Evolutionary conservation across 169 alveolate genomes (phyloP).

Genomic region (Cryptosporidium felis): DNA sequence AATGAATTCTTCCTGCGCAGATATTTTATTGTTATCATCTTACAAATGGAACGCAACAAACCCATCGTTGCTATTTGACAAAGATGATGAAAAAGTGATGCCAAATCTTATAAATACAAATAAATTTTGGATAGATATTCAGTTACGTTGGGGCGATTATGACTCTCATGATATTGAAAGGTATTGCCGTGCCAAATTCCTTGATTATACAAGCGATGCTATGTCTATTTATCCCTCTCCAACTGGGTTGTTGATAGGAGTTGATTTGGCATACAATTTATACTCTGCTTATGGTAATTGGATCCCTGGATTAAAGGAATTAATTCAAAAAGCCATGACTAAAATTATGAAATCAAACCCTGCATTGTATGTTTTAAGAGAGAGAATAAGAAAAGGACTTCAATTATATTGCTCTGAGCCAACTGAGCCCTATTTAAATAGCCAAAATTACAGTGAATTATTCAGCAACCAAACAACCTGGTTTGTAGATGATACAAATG

Average conservation of each 20-base stretch:
- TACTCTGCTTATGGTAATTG: slow-evolving; percentile 99
- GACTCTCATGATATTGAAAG: slow-evolving; percentile 99
- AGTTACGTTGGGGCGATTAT: slow-evolving; percentile 99
- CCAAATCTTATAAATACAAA: slow-evolving; percentile 78
- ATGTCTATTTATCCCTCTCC: slow-evolving; percentile 99
- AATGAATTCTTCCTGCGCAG: slow-evolving; percentile 99
- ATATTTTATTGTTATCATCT: slow-evolving; percentile 96
- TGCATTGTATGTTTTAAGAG: slow-evolving; percentile 98
- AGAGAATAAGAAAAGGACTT: slow-evolving; percentile 99
- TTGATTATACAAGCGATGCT: slow-evolving; percentile 99
- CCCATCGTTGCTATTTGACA: slow-evolving; percentile 96
- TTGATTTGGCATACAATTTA: slow-evolving; percentile 98
- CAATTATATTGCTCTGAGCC: slow-evolving; percentile 99
- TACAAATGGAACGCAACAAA: slow-evolving; percentile 97
- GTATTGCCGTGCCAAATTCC: slow-evolving; percentile 98
- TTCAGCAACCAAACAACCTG: slow-evolving; percentile 98
- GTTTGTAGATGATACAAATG: slow-evolving; percentile 99
- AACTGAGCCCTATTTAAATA: slow-evolving; percentile 99
- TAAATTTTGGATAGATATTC: slow-evolving; percentile 98
- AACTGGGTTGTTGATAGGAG: slow-evolving; percentile 97
- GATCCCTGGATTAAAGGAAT: slow-evolving; percentile 96
- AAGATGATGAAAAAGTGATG: slow-evolving; percentile 86
- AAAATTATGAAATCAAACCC: slow-evolving; percentile 99
- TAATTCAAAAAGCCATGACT: slow-evolving; percentile 96
- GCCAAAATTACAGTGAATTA: slow-evolving; percentile 98